Conservation (phyloP, 352 stramenopile genomes). For the Pythium catenulatum region DNA sequence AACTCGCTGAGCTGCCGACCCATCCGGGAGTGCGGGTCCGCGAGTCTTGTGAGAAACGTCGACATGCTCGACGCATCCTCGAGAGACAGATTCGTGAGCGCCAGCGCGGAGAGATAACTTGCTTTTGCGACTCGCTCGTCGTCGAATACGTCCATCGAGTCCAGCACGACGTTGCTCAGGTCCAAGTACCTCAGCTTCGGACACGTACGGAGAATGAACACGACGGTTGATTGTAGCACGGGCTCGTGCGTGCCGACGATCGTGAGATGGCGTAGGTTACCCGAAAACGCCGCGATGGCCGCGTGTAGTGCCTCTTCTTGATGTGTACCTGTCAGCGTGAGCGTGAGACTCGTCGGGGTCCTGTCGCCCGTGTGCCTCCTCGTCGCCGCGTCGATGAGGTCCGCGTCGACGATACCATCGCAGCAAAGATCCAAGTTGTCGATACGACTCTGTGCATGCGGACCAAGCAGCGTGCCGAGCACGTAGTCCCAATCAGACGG, state of each 20-base stretch:
- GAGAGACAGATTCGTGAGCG: constrained; percentile 22
- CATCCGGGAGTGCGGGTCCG: not conserved
- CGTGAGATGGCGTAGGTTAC: not conserved
- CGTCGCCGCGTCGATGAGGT: not conserved
- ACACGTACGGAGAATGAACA: constrained; percentile 18
- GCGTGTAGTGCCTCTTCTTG: not conserved
- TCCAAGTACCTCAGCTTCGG: constrained; percentile 28
- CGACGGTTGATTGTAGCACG: not conserved
- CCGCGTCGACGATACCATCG: not conserved
- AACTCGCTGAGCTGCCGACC: constrained; percentile 22
- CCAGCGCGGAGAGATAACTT: not conserved
- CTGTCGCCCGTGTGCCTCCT: not conserved
- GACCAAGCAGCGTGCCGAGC: not conserved
- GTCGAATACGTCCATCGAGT: constrained; percentile 21
- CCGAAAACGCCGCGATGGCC: not conserved
- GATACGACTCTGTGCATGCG: not conserved
- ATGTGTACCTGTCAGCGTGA: not conserved
- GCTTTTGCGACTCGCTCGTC: not conserved
- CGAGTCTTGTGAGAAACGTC: constrained; percentile 2
- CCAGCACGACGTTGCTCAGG: constrained; percentile 29
- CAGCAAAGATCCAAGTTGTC: not conserved
- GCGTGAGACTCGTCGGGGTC: not conserved
- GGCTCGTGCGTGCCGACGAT: not conserved
- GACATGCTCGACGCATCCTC: not conserved
- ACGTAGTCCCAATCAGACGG: no score